These are phyloP conservation scores for Coix lacrymajobi DNA, from an alignment of 176 grass and related monocot species.

Conservation along the genomic window DNA sequence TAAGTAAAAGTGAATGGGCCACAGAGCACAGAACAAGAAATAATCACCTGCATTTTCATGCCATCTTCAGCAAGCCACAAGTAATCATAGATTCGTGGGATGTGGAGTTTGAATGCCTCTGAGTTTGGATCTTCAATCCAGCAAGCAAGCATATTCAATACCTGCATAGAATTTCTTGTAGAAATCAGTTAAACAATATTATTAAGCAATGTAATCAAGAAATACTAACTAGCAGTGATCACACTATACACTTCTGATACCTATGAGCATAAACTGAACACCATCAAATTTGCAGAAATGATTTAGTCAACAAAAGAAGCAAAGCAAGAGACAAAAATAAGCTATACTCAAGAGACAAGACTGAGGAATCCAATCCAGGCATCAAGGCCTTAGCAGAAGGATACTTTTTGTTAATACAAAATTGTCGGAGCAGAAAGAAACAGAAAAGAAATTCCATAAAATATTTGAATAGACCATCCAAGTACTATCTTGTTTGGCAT, in stretches of 20 bases:
- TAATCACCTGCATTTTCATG: slow-evolving; percentile 88
- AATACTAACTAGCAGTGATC: too few relatives aligned
- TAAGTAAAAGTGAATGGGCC: background rate
- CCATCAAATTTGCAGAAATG: background rate
- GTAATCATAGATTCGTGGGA: slow-evolving; percentile 74
- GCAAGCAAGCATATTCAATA: slow-evolving; percentile 90
- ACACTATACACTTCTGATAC: background rate
- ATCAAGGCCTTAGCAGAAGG: too few relatives aligned
- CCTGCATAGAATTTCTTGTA: slow-evolving; percentile 35
- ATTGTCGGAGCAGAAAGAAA: background rate
- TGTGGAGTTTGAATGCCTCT: slow-evolving; percentile 80
- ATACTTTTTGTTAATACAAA: too few relatives aligned
- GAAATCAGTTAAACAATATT: background rate
- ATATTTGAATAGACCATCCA: background rate
- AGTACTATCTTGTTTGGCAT: slow-evolving; percentile 17
- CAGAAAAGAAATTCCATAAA: background rate
- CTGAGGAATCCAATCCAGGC: background rate
- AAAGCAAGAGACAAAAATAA: background rate
- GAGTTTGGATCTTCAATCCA: slow-evolving; percentile 95
- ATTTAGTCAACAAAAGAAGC: background rate
- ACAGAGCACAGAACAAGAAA: background rate
- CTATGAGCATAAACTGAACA: background rate
- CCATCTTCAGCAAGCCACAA: slow-evolving; percentile 97
- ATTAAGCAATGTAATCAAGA: background rate
- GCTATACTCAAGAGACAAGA: background rate